Evolutionary conservation across 371 early-diverging fungal species (phyloP), one percentile per base, ranked within the genome.

Genomic region (Umbelopsis sp.): DNA sequence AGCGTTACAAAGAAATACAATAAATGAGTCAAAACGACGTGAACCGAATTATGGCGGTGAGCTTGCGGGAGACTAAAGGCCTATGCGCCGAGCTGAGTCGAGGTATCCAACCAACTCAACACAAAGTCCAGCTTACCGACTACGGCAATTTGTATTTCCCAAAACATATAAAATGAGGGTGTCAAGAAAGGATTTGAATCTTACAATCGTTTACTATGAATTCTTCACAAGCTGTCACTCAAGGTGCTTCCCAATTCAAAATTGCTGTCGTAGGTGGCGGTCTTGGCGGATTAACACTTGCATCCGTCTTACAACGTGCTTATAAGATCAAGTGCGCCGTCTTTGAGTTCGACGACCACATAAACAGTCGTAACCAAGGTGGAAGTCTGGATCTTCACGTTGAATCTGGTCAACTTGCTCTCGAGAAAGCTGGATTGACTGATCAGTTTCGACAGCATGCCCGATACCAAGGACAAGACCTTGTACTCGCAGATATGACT

Each of bases 381-480:
- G 79, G 83, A n/a, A 69, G 77, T 20, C 74, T 83, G 29, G 80
- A 83, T 68, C 68, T 83, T 35, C 73, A 83, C 50, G 50, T 32
- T 45, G 76, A 72, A 52, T 71, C 80, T 24, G 83, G 83, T 10
- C 83, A 77, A 62, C 50, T 57, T 46, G 83, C 83, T 5, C 57
- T 83, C 32, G 69, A 65, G 46, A 66, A 65, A 4, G 74, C 76
- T 14, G 72, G 70, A n/a, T 66, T 83, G 11, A 63, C 41, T 63
- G 64, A 68, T 22, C 52, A 76, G 65, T 77, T 83, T 64, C 46
- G 41, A 63, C 57, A 25, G 10, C 50, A 72, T 52, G 65, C 65
- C 11, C 63, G 76, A 44, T 35, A 70, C 16, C 77, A 75, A 24
- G 80, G 71, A 2, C 74, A 77, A 44, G 69, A 70, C 10, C 50